Evolutionary conservation across 2,329 filamentous ascomycete genomes (phyloP), one percentile per base, ranked within the genome.

Genomic region (Penicillium frequentans): DNA sequence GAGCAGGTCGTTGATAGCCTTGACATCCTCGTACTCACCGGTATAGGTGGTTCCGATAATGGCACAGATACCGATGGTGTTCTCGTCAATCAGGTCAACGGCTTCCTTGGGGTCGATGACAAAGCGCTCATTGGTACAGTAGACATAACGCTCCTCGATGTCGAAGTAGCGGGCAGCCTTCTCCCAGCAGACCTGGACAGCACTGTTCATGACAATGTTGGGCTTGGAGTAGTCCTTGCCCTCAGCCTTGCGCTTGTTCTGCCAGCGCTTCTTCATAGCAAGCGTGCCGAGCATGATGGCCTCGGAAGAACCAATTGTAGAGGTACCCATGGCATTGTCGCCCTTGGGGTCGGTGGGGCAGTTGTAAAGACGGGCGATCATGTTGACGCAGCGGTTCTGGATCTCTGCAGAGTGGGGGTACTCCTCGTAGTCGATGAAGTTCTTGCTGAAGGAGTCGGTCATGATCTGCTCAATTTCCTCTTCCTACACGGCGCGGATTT

Each of bases 141-240:
- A 87, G 57, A 86, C 83, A 61, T 85, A 92, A 77, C 90, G 91
- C 81, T 97, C 93, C 66, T 97, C 93, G 43, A 97, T 85, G 69
- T 98, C 93, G 68, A 96, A 95, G 79, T 96, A 96, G 51, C 91
- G 84, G 5, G 89, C 86, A 0, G 89, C 88, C 81, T 97, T 97
- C 76, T 97, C 92, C 93, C 93, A 97, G 82, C 92, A 96, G 42
- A 97, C 93, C 78, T 98, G 93, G 2, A 97, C 93, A 31, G 93
- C 93, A 26, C 90, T 91, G 68, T 90, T 95, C 93, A 98, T 97
- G 81, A 98, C 80, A 60, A 98, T 88, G 77, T 98, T 98, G 54
- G 93, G 93, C 45, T 84, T 84, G 61, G 92, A 90, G 59, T 75
- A 84, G 54, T 91, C 84, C 79, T 96, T 95, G 59, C 92, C 93